These are phyloP conservation scores for Dentipellis fragilis DNA, from an alignment of 768 basidiomycete species.

Conservation along the genomic window DNA sequence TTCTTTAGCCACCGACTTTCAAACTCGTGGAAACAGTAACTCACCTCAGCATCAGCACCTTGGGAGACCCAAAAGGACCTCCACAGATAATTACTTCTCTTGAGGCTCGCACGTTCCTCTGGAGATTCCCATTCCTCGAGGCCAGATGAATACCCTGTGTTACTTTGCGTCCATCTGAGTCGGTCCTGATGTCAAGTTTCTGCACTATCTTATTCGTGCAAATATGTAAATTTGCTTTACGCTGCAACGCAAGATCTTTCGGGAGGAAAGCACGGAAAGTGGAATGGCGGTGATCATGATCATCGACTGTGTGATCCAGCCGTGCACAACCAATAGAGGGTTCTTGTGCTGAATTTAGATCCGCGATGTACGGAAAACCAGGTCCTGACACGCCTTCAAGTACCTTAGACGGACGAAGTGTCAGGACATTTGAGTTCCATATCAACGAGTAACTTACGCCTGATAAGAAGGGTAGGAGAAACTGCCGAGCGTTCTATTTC, in stretches of 20 bases:
- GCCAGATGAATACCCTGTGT: background rate
- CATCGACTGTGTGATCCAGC: background rate
- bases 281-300: background rate
- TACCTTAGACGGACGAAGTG: no score
- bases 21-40: background rate
- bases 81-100: background rate
- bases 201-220: background rate
- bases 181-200: background rate
- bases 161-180: background rate
- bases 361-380: background rate
- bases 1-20: background rate
- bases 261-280: background rate
- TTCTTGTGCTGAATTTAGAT: background rate
- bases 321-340: background rate
- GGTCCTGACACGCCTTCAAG: background rate
- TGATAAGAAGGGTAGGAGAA: background rate
- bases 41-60: background rate
- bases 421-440: no score
- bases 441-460: background rate
- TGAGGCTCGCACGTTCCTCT: background rate
- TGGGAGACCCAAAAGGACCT: background rate
- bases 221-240: background rate
- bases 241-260: background rate
- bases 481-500: background rate
- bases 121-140: background rate